Evolutionary conservation across 257 asterid species (phyloP), one percentile per base, ranked within the genome.

Genomic region (Scutellaria galericulata): DNA sequence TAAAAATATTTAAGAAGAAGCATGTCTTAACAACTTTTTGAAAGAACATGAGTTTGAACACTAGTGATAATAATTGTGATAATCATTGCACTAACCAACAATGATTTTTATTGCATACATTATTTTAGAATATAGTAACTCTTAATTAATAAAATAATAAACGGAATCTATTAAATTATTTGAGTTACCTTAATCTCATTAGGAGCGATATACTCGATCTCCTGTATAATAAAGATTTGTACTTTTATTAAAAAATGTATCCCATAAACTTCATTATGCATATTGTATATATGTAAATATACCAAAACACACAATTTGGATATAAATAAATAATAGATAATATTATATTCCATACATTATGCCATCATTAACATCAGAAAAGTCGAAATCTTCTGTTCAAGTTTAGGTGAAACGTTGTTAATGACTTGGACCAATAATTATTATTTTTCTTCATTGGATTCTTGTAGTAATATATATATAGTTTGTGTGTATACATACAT

Each of bases 361-460:
- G 18, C 37, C 14, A 64, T 22, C 15, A 1, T 27, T 35, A 9
- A 67, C 12, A 40, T 40, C 22, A 14, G 13, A 31, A 53, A 42
- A 55, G 22, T 75, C 46, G 40, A 62, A 18, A 11, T 50, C 35
- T 47, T 46, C 40, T 64, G 50, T 50, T 50, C 39, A 20, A 37
- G 14, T 35, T 51, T 50, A 31, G 50, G 61, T 44, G 61, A 14
- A 48, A 66, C 37, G 31, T 27, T 62, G 55, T 31, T 31, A 31
- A 31, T 31, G 37, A 31, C 2, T 31, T 1, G 37, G 37, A 31
- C 37, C 37, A 31, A 31, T 1, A 2, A 31, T 69, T 27, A 8
- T 39, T 11, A 54, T 12, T 76, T 77, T 78, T 75, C 31, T 70
- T 68, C 92, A 74, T 84, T 82, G 96, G 92, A 88, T 86, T 77